Conservation (phyloP, 768 basidiomycete species). For the Mycena pura region DNA sequence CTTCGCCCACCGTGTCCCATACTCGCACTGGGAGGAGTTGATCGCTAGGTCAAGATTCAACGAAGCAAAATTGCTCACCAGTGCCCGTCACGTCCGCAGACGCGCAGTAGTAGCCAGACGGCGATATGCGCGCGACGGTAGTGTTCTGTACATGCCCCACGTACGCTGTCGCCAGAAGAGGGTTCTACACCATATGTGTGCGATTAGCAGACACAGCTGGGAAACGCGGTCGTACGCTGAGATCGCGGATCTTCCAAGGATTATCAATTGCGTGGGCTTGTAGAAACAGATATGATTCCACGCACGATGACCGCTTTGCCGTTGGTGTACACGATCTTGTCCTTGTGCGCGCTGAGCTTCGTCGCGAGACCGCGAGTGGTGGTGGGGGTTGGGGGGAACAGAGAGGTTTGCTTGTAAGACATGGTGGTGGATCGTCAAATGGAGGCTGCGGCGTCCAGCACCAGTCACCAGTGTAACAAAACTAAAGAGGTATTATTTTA, state of each 20-base stretch:
- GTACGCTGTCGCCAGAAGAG: slow-evolving; percentile 67
- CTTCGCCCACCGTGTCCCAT: slow-evolving; percentile 93
- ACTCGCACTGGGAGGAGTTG: slow-evolving; percentile 65
- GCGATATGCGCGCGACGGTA: slow-evolving; percentile 90
- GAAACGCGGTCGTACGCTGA: slow-evolving; percentile 71
- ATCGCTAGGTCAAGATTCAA: neutral
- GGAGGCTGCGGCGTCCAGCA: slow-evolving; percentile 3
- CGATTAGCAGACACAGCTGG: neutral
- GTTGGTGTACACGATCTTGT: slow-evolving; percentile 86
- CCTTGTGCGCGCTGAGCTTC: slow-evolving; percentile 76
- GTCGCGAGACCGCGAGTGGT: slow-evolving; percentile 73
- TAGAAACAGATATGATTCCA: slow-evolving; percentile 20
- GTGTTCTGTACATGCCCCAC: slow-evolving; percentile 83
- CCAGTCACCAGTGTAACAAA: slow-evolving; percentile 68
- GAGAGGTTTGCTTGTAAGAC: slow-evolving; percentile 49
- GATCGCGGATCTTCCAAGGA: slow-evolving; percentile 72
- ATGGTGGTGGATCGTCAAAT: slow-evolving; percentile 30
- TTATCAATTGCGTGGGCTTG: neutral
- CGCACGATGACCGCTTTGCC: slow-evolving; percentile 87
- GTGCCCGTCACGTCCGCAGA: slow-evolving; percentile 85
- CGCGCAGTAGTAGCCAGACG: slow-evolving; percentile 94
- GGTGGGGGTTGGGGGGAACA: slow-evolving; percentile 74
- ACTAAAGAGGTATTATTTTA: too few relatives aligned
- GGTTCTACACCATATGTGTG: slow-evolving; percentile 56
- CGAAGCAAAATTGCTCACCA: slow-evolving; percentile 52